Percentiles rank a stretch among this genome's conserved stretches.
Evolutionary conservation across 2,329 filamentous ascomycete genomes (phyloP).

Genomic region (Bretziella fagacearum): DNA sequence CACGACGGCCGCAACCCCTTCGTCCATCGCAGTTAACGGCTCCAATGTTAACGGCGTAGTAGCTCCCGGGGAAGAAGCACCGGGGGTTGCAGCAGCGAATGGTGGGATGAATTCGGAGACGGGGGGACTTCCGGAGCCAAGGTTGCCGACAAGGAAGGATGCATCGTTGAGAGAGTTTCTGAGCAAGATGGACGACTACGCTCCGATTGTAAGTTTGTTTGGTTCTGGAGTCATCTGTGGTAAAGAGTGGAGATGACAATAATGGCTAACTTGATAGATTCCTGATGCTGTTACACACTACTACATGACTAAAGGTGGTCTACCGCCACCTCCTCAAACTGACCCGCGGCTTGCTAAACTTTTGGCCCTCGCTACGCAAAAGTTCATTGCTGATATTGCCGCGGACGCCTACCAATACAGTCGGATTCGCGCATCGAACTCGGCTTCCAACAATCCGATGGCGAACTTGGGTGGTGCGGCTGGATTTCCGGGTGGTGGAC

Average conservation of each 20-base stretch:
- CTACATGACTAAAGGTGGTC: conserved; percentile 89
- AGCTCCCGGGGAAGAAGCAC: conserved; percentile 44
- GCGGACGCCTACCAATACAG: conserved; percentile 97
- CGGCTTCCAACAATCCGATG: conserved; percentile 81
- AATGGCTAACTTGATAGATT: conserved; percentile 40
- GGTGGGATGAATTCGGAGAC: conserved; percentile 28
- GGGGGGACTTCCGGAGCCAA: conserved; percentile 36
- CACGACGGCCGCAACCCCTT: background rate
- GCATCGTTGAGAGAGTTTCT: conserved; percentile 83
- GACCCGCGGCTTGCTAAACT: conserved; percentile 82
- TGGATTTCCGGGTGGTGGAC: conserved; percentile 48
- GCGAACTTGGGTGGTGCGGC: conserved; percentile 64
- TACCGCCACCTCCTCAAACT: conserved; percentile 80
- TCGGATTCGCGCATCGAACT: conserved; percentile 84
- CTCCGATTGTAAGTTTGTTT: conserved; percentile 73
- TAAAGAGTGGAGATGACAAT: background rate
- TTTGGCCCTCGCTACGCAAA: conserved; percentile 92
- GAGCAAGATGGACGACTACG: conserved; percentile 94
- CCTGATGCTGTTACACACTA: conserved; percentile 95
- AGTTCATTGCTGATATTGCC: conserved; percentile 94
- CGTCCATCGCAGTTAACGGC: conserved; percentile 26
- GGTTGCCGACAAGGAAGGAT: conserved; percentile 71
- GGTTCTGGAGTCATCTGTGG: no score
- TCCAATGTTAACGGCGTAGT: conserved; percentile 64
- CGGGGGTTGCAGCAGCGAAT: conserved; percentile 18